Evolutionary conservation across 2,329 filamentous ascomycete species (phyloP).

Genomic region (Thielaviopsis punctulata): DNA sequence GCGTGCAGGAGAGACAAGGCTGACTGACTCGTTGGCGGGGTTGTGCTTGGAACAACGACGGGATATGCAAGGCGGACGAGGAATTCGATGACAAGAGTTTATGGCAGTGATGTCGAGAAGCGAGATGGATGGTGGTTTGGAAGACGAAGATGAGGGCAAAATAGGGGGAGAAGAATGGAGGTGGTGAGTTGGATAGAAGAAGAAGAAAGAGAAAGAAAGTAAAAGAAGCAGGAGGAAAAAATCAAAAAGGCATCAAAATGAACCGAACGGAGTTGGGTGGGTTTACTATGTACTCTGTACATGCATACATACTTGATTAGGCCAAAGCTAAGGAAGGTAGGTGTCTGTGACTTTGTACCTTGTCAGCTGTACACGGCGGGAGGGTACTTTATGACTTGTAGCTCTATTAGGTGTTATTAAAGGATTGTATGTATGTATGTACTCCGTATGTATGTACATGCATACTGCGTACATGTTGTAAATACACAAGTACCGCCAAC

Average conservation of each 20-base stretch:
- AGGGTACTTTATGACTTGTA: not conserved
- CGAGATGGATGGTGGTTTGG: too few species aligned
- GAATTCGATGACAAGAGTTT: too few species aligned
- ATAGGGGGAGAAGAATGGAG: too few species aligned
- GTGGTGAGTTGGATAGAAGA: not conserved
- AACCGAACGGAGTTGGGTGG: not conserved
- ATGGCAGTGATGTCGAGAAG: too few species aligned
- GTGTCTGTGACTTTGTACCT: not conserved
- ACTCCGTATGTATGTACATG: not conserved
- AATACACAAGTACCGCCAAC: too few species aligned
- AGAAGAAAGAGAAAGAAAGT: not conserved
- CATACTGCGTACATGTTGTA: too few species aligned
- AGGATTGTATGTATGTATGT: not conserved
- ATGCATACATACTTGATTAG: not conserved
- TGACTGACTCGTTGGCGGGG: not conserved
- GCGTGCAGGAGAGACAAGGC: not conserved
- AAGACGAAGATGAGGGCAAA: not conserved
- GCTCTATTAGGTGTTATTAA: not conserved
- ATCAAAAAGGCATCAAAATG: not conserved
- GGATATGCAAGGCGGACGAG: too few species aligned
- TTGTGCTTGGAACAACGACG: not conserved
- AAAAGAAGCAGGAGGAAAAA: not conserved
- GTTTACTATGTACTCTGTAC: too few species aligned
- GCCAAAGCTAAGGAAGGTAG: not conserved
- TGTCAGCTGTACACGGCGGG: not conserved